Conservation (phyloP, 768 basidiomycete species). For the Boletus edulis region DNA sequence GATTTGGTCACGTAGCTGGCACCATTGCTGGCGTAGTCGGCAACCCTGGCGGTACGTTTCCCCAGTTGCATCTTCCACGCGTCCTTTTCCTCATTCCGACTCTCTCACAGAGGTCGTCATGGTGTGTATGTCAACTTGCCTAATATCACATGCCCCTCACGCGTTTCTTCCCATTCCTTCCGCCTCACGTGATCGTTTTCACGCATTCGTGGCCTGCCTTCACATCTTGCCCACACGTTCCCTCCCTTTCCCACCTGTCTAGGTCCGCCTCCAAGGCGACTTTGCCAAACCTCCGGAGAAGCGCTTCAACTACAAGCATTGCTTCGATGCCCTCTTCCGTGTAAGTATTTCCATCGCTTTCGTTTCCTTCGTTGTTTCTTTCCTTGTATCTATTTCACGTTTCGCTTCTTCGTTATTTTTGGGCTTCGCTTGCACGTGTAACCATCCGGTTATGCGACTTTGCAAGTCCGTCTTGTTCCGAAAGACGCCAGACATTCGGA, state of each 20-base stretch:
- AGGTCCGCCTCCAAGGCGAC: constrained; percentile 86
- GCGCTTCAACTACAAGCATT: constrained; percentile 87
- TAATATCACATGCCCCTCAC: constrained; percentile 16
- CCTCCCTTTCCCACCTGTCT: not conserved
- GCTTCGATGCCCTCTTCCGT: constrained; percentile 82
- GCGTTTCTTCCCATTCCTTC: not conserved
- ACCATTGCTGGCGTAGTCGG: constrained; percentile 86
- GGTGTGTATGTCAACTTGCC: constrained; percentile 33
- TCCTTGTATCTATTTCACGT: not conserved
- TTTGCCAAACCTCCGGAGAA: constrained; percentile 87
- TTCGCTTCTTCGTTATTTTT: not conserved
- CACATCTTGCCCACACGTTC: not conserved
- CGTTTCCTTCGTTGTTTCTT: not conserved
- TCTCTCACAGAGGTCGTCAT: constrained; percentile 64
- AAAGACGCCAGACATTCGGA: not conserved
- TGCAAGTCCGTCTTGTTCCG: constrained; percentile 6
- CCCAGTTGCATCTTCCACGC: not conserved
- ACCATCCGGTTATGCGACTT: not conserved
- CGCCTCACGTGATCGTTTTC: constrained; percentile 17
- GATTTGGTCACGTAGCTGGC: constrained; percentile 52
- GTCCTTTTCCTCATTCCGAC: not conserved
- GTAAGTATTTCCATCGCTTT: constrained; percentile 47
- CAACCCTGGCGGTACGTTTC: constrained; percentile 73
- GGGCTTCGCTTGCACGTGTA: not conserved
- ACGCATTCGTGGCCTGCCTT: not conserved